A percentile compares a stretch with the other conserved stretches of the same genome.
These are phyloP conservation scores for Diaporthe vexans DNA, from an alignment of 2,329 filamentous ascomycete species.

Conservation along the genomic window DNA sequence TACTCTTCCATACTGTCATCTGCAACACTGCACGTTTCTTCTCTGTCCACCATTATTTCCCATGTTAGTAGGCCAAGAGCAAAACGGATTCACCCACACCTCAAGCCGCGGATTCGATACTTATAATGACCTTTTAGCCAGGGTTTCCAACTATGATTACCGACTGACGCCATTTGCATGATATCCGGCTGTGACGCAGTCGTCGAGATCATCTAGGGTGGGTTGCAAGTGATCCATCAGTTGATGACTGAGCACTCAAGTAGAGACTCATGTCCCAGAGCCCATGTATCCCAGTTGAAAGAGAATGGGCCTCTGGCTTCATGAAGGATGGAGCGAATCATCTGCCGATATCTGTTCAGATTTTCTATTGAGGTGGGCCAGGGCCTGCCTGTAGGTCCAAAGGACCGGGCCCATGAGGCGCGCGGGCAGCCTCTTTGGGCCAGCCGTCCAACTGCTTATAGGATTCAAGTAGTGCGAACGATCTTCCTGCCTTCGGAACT, in stretches of 20 bases:
- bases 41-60: not conserved
- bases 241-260: not conserved
- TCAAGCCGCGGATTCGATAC: too few relatives aligned
- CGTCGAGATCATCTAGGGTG: not conserved
- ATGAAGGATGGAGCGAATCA: not conserved
- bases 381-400: not conserved
- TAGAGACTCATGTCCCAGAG: not conserved
- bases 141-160: too few relatives aligned
- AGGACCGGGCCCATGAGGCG: not conserved
- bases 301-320: not conserved
- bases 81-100: too few relatives aligned
- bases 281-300: not conserved
- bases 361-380: not conserved
- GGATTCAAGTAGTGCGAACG: not conserved
- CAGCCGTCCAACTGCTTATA: not conserved
- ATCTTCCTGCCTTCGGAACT: not conserved
- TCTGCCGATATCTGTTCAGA: not conserved
- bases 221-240: not conserved
- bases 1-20: not conserved
- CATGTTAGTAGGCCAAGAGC: too few relatives aligned
- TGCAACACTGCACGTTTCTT: not conserved
- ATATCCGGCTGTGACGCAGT: not conserved
- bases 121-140: too few relatives aligned
- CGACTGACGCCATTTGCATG: too few relatives aligned
- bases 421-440: not conserved